Evolutionary conservation across 192 early-diverging fungal species (phyloP).

Genomic region (Jimgerdemannia flammicorona): DNA sequence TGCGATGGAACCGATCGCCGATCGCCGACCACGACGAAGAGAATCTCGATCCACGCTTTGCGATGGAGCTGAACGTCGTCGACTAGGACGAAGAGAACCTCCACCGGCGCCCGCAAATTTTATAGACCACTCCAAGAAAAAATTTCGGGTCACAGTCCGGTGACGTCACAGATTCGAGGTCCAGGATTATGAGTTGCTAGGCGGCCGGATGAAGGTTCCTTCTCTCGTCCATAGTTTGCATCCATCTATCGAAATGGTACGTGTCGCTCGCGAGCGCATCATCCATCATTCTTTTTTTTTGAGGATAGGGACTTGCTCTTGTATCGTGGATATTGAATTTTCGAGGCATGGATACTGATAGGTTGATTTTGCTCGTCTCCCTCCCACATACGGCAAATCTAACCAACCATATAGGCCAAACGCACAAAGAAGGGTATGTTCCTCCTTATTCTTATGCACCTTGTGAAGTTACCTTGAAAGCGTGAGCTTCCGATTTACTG

Average conservation of each 20-base stretch:
- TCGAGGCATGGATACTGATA: no score
- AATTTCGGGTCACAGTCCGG: neutral
- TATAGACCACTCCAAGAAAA: neutral
- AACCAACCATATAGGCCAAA: conserved; percentile 59
- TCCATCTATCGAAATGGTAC: conserved; percentile 11
- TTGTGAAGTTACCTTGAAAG: neutral
- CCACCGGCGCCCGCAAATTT: no score
- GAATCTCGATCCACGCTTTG: no score
- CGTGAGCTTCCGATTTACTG: neutral
- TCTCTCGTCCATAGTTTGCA: conserved; percentile 1
- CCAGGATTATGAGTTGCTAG: neutral
- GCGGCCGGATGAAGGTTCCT: neutral
- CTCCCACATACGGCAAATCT: neutral
- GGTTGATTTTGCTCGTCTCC: neutral
- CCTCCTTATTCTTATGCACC: neutral
- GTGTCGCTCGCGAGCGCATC: conserved; percentile 5
- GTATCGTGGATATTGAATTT: neutral
- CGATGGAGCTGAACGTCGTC: no score
- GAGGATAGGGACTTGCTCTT: neutral
- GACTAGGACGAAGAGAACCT: no score
- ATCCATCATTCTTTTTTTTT: conserved; percentile 1
- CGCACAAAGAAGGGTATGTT: conserved; percentile 86
- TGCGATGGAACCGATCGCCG: neutral
- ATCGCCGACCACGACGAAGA: neutral
- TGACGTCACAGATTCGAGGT: neutral